Base-by-base conservation (phyloP, 2,329 filamentous ascomycete species). In the Helotiales sp. region DNA sequence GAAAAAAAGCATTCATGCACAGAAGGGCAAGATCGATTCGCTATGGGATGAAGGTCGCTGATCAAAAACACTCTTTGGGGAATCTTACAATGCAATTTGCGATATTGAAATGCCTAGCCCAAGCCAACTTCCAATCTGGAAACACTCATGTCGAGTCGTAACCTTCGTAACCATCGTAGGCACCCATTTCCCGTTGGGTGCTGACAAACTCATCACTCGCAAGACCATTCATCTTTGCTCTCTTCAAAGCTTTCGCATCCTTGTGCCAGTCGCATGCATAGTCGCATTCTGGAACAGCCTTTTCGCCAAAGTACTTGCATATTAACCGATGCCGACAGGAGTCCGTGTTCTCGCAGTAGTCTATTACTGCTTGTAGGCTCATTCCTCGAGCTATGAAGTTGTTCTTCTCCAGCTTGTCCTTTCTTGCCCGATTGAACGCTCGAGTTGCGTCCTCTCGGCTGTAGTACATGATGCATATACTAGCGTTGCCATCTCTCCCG, bases 391-490 rank as follows among this genome's bases (percentile, higher is more conserved):
- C 80, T 56, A 80, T 71, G 51, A 79, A 76, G 60, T 76, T 65
- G 56, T 73, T 70, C 24, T 76, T 38, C 74, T 68, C 78, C 73
- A 67, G 54, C 75, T 74, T 48, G 62, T 79, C 79, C 61, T 79
- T 77, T 60, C 77, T 73, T 36, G 85, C 72, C 75, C 86, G 75
- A 61, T 69, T 72, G 9, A 81, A 84, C 9, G 89, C 84, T 1
- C 91, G 83, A 68, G 96, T 90, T 25, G 91, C 80, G 69, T 97
- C 93, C 72, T 96, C 90, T 12, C 90, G 85, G 59, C 87, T 92
- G 74, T 97, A 98, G 74, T 97, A 96, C 54, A 98, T 77, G 54
- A 96, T 90, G 69, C 92, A 97, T 60, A 89, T 84, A 30, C 89
- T 88, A 0, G 92, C 92, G 61, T 93, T 93, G 24, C 91, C 91